These are phyloP conservation scores for Bauhinia variegata DNA, from an alignment of 306 rosid species.

Conservation along the genomic window DNA sequence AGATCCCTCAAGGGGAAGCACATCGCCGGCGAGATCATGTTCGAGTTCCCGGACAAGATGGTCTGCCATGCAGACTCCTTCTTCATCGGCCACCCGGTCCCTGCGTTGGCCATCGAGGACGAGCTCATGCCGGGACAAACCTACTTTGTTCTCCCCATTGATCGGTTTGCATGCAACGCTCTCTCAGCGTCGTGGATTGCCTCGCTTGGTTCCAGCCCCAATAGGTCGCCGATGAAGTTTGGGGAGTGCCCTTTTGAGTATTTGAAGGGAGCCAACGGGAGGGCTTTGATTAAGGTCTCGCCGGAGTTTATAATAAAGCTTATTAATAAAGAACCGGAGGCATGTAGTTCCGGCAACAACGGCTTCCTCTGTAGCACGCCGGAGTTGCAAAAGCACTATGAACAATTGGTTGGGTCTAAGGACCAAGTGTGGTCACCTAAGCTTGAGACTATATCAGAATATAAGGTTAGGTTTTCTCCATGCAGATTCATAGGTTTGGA, in stretches of 20 bases:
- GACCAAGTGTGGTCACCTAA: constrained; percentile 89
- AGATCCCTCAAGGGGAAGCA: constrained; percentile 54
- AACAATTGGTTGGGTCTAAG: constrained; percentile 75
- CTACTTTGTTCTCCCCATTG: constrained; percentile 87
- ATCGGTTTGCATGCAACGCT: constrained; percentile 48
- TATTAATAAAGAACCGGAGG: constrained; percentile 32
- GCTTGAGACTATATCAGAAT: constrained; percentile 84
- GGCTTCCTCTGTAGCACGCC: constrained; percentile 77
- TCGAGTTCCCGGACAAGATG: constrained; percentile 80
- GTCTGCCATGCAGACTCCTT: constrained; percentile 83
- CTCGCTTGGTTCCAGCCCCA: constrained; percentile 43
- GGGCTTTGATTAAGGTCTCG: constrained; percentile 66
- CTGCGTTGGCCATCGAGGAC: constrained; percentile 67
- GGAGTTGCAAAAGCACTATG: constrained; percentile 85
- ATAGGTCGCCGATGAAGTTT: constrained; percentile 51
- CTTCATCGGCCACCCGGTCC: constrained; percentile 80
- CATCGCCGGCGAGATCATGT: constrained; percentile 86
- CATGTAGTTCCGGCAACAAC: constrained; percentile 22
- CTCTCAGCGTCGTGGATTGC: constrained; percentile 64
- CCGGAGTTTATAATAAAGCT: constrained; percentile 74
- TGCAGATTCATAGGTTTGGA: constrained; percentile 66
- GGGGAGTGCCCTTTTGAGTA: constrained; percentile 79
- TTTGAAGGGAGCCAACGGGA: constrained; percentile 60
- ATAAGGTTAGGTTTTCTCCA: constrained; percentile 77
- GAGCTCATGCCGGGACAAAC: constrained; percentile 69